These are phyloP conservation scores for Tricholoma terreum DNA, from an alignment of 768 basidiomycete genomes.

Conservation along the genomic window DNA sequence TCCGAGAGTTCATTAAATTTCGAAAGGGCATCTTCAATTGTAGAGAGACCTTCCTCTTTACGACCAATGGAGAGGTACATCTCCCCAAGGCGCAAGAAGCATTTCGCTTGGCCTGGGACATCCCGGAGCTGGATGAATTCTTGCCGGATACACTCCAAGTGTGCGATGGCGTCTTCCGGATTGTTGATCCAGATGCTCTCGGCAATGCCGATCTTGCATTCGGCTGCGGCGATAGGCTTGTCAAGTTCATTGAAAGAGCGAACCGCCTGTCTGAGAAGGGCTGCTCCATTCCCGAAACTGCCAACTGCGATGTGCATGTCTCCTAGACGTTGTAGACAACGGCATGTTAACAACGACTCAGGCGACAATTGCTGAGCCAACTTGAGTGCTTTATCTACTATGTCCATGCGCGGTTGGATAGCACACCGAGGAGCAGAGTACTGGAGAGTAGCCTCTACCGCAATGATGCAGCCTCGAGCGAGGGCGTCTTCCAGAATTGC, in stretches of 20 bases:
- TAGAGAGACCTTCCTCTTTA: constrained; percentile 2
- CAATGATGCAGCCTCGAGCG: constrained; percentile 4
- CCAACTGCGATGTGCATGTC: constrained; percentile 11
- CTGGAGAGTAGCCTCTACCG: constrained; percentile 9
- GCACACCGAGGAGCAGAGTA: constrained; percentile 9
- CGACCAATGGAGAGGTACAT: neutral
- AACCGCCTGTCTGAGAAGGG: constrained; percentile 3
- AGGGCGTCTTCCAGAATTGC: constrained; percentile 7
- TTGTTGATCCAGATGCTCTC: constrained; percentile 11
- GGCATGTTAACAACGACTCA: constrained; percentile 2
- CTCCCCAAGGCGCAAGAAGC: neutral
- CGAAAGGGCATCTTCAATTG: neutral
- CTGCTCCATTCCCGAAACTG: neutral
- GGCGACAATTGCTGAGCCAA: constrained; percentile 1
- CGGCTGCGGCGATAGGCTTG: constrained; percentile 1
- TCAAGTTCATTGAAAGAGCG: constrained; percentile 8
- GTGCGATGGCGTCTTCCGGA: neutral
- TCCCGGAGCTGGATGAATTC: constrained; percentile 4
- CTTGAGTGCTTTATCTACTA: constrained; percentile 5
- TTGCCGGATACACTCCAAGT: constrained; percentile 7
- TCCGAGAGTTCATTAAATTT: constrained; percentile 2
- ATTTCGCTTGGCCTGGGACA: constrained; percentile 7
- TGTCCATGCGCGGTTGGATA: constrained; percentile 3
- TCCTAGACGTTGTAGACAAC: constrained; percentile 8
- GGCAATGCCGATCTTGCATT: constrained; percentile 7